Percentiles rank a stretch among this genome's conserved stretches.
Evolutionary conservation across 768 basidiomycete genomes (phyloP).

Genomic region (Russula compacta): DNA sequence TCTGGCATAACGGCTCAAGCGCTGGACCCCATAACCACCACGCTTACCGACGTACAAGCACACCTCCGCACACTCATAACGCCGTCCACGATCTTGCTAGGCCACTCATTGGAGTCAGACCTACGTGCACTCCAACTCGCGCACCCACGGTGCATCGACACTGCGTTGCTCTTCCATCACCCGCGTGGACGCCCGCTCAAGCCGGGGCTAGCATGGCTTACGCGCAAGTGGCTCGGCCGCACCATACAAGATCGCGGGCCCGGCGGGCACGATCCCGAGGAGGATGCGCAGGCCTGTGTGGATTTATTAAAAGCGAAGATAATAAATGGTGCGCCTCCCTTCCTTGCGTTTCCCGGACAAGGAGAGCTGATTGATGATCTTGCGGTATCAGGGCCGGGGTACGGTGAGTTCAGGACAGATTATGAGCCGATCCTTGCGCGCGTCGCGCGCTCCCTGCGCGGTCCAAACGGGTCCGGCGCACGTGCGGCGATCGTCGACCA

Average conservation of each 20-base stretch:
- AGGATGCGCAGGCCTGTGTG: conserved; percentile 84
- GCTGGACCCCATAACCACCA: conserved; percentile 63
- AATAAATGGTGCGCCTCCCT: conserved; percentile 43
- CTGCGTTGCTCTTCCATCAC: conserved; percentile 83
- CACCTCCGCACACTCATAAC: conserved; percentile 54
- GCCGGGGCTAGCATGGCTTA: conserved; percentile 94
- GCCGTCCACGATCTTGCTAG: conserved; percentile 72
- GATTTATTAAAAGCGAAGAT: conserved; percentile 81
- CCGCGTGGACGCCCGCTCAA: conserved; percentile 90
- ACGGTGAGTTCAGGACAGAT: conserved; percentile 81
- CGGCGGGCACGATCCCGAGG: conserved; percentile 89
- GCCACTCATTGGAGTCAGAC: conserved; percentile 95
- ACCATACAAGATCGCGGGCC: conserved; percentile 83
- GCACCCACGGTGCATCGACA: conserved; percentile 86
- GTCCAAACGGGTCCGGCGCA: conserved; percentile 27
- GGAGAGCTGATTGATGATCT: not conserved
- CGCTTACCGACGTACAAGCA: conserved; percentile 68
- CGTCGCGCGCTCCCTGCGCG: conserved; percentile 44
- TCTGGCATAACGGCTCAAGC: conserved; percentile 84
- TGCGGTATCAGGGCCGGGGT: conserved; percentile 45
- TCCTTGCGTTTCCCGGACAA: not conserved
- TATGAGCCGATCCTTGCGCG: conserved; percentile 85
- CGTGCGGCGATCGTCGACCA: conserved; percentile 73
- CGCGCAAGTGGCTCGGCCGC: conserved; percentile 83
- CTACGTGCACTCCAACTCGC: conserved; percentile 79